phyloP scores from a whole-genome alignment of 2,329 filamentous ascomycete genomes.

The Epichloe festucae region DNA sequence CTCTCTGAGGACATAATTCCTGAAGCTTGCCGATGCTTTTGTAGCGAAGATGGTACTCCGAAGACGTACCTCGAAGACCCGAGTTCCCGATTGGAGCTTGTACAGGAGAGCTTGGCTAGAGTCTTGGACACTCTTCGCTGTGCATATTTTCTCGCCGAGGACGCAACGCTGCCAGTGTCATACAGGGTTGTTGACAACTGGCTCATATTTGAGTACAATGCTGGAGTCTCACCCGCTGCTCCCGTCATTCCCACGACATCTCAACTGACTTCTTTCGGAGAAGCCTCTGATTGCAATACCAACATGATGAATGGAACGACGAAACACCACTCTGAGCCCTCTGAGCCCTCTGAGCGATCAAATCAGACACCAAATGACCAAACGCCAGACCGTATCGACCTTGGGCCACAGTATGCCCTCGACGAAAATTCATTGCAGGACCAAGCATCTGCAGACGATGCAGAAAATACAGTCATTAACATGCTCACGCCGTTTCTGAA shows the following conservation, averaged over 20 bases:
- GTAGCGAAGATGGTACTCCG: conserved; percentile 18
- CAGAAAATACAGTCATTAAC: conserved; percentile 29
- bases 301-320: too few species aligned
- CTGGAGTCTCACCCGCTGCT: conserved; percentile 1
- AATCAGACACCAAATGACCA: neutral
- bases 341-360: neutral
- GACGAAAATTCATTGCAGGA: neutral
- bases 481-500: conserved; percentile 37
- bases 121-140: conserved; percentile 36
- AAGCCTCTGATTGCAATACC: neutral
- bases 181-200: conserved; percentile 15
- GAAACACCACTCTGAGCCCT: neutral
- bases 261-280: neutral
- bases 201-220: conserved; percentile 22
- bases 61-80: conserved; percentile 26
- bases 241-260: neutral
- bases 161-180: conserved; percentile 25
- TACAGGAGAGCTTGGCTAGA: conserved; percentile 30
- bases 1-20: conserved; percentile 26
- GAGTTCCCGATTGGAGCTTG: conserved; percentile 17
- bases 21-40: conserved; percentile 26
- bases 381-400: neutral
- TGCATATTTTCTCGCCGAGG: conserved; percentile 33
- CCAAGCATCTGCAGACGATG: conserved; percentile 14
- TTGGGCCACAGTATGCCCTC: neutral